Evolutionary conservation across 768 basidiomycete species (phyloP), one percentile per base, ranked within the genome.

Genomic region (Pleurotus tuoliensis): DNA sequence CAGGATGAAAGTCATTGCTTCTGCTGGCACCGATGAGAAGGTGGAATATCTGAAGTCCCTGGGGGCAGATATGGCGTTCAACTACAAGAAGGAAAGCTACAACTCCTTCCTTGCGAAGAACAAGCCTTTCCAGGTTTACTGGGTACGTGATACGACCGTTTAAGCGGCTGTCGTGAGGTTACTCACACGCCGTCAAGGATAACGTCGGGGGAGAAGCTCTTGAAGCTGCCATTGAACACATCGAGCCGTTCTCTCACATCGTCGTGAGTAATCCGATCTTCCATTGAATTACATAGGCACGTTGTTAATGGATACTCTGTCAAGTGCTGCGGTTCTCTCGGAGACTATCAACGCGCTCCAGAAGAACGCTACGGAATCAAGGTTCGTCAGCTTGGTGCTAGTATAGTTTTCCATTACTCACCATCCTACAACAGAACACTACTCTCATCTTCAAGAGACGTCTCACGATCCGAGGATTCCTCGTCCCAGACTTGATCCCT

Each of bases 11-110:
- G 40, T 55, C 24, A 55, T 55, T 20, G 53, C 53, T 24, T 55
- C 53, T 27, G 75, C 79, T 1, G 82, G 84, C 3, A 71, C 74
- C 1, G 79, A 82, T 47, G 75, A 78, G 40, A 83, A 86, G 68
- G 77, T 83, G 18, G 66, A 65, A 11, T 80, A 70, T 56, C 45
- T 81, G 56, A 67, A 65, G 38, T 70, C 69, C 6, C 57, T 81
- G 4, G 81, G 79, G 1, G 74, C 74, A 2, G 80, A 83, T 57
- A 69, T 75, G 12, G 74, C 70, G 0, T 82, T 82, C 67, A 81
- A 83, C 67, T 83, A 80, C 68, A 81, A 84, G 74, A 83, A 70
- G 1, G 61, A 67, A 6, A 63, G 67, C 54, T 75, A 76, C 0
- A 59, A 58, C 4, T 73, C 77, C n/a, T 61, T 77, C 5, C 43